Evolutionary conservation across 345 rosid species (phyloP).

Genomic region (Lepidium africanum): DNA sequence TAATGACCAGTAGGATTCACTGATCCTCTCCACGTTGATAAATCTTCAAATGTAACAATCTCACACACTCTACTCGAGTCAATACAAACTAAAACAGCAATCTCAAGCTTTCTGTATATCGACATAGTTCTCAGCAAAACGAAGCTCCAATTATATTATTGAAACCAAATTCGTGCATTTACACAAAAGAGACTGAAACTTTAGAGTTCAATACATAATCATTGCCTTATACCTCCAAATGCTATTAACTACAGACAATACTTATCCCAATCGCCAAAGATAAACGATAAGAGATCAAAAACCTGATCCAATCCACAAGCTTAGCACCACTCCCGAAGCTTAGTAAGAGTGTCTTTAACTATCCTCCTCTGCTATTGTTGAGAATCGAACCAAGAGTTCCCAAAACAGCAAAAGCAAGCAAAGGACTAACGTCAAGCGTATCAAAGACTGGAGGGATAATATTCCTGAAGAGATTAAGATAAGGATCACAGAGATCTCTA

Average conservation of each 20-base stretch:
- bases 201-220: not conserved
- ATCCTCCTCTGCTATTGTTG: slow-evolving; percentile 38
- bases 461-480: slow-evolving; percentile 77
- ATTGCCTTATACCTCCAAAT: not conserved
- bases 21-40: not conserved
- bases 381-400: slow-evolving; percentile 69
- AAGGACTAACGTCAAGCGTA: slow-evolving; percentile 77
- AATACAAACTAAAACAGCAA: not conserved
- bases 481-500: slow-evolving; percentile 81
- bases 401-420: slow-evolving; percentile 73
- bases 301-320: not conserved
- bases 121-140: not conserved
- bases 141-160: not conserved
- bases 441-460: slow-evolving; percentile 73
- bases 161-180: not conserved
- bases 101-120: not conserved
- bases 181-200: not conserved
- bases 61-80: not conserved
- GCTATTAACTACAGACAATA: not conserved
- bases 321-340: not conserved
- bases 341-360: not conserved
- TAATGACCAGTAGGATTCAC: not conserved
- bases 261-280: not conserved
- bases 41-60: not conserved
- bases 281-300: not conserved